Percentiles rank a stretch among this genome's conserved stretches.
These are phyloP conservation scores for Penicillium goetzii DNA, from an alignment of 495 filamentous ascomycete species.

Conservation along the genomic window DNA sequence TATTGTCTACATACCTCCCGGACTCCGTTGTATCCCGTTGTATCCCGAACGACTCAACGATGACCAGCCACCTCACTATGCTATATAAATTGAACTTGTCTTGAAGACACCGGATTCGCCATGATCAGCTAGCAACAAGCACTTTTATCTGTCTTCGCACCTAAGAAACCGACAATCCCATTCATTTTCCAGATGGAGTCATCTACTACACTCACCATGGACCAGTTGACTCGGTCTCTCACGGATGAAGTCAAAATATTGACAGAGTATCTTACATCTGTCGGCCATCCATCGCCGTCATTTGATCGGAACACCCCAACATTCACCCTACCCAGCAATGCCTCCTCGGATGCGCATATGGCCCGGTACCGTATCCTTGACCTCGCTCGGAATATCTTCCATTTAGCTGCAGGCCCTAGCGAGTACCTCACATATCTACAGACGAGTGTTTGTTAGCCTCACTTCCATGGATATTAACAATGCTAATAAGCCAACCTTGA, in stretches of 20 bases:
- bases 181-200: not conserved
- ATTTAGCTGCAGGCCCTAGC: conserved; percentile 29
- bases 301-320: not conserved
- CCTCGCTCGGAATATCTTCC: conserved; percentile 15
- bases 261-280: not conserved
- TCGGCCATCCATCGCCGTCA: not conserved
- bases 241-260: not conserved
- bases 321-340: not conserved
- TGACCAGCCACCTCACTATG: not conserved
- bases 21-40: not conserved
- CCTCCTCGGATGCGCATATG: not conserved
- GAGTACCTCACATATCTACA: conserved; percentile 28
- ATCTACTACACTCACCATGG: not conserved
- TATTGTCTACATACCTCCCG: not conserved
- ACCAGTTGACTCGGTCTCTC: not conserved
- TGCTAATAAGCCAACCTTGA: not conserved
- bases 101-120: not conserved
- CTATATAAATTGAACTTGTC: not conserved
- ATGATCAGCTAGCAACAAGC: not conserved
- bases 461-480: not conserved
- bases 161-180: not conserved
- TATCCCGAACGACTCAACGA: not conserved
- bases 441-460: conserved; percentile 18
- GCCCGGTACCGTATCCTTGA: not conserved
- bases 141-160: not conserved